These are phyloP conservation scores for Clathrus columnatus DNA, from an alignment of 768 basidiomycete species.

Conservation along the genomic window DNA sequence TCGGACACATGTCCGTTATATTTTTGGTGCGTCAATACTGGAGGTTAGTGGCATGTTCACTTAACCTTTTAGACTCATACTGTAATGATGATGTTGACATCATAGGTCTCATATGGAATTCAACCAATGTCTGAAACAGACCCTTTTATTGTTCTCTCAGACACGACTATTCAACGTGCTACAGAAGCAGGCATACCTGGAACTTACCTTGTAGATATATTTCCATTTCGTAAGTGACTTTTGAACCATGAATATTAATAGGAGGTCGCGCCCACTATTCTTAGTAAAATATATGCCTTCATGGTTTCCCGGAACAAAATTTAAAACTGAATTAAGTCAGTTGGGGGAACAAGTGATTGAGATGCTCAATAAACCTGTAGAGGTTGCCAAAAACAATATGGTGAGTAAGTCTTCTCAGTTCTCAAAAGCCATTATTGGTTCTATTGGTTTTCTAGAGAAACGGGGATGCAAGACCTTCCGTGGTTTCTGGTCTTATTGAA, in stretches of 20 bases:
- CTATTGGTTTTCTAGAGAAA: too few species aligned
- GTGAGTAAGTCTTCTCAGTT: too few species aligned
- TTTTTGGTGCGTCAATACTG: not conserved
- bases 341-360: not conserved
- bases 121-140: conserved; percentile 9
- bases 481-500: too few species aligned
- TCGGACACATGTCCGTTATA: not conserved
- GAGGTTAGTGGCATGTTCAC: not conserved
- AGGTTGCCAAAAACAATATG: too few species aligned
- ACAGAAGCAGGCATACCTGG: conserved; percentile 2
- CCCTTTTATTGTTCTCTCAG: conserved; percentile 12
- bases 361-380: not conserved
- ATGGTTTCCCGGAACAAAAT: conserved; percentile 16
- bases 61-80: not conserved
- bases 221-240: conserved; percentile 7
- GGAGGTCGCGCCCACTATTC: not conserved
- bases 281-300: conserved; percentile 14
- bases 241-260: not conserved
- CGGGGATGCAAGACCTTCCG: too few species aligned
- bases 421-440: too few species aligned
- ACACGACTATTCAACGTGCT: conserved; percentile 3
- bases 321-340: not conserved
- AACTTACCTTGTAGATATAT: conserved; percentile 11
- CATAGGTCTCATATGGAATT: conserved; percentile 15
- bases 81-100: conserved; percentile 10